phyloP scores from a whole-genome alignment of 345 rosid species.

The Corchorus olitorius region DNA sequence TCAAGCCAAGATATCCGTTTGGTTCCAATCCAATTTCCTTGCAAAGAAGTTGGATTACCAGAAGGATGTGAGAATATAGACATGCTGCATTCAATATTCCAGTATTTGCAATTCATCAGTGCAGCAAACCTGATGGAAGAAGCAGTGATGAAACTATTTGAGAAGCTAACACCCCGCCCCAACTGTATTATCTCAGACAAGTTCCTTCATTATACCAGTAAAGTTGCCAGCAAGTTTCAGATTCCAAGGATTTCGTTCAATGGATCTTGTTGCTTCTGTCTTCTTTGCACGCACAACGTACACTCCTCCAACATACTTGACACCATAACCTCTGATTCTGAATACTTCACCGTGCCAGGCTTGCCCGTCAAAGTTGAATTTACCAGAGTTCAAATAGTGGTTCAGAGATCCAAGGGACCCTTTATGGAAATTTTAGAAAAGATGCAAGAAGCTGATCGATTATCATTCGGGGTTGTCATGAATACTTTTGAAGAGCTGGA shows the following conservation, averaged over 20 bases:
- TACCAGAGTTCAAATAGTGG: constrained; percentile 26
- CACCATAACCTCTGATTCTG: constrained; percentile 17
- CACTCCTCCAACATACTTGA: constrained; percentile 19
- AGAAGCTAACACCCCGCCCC: constrained; percentile 32
- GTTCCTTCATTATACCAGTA: constrained; percentile 33
- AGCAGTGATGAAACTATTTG: constrained; percentile 27
- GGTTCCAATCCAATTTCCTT: constrained; percentile 31
- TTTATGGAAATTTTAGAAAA: background rate
- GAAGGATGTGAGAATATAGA: constrained; percentile 40
- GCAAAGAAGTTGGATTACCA: constrained; percentile 30
- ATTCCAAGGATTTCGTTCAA: constrained; percentile 47
- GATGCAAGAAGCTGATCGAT: constrained; percentile 7
- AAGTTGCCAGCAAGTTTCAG: constrained; percentile 38
- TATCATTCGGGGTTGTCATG: constrained; percentile 33
- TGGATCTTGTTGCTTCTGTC: constrained; percentile 43
- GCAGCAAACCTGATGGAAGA: constrained; percentile 30
- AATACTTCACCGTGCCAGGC: constrained; percentile 27
- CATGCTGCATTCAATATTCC: constrained; percentile 23
- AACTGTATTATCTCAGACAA: constrained; percentile 50
- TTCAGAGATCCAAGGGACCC: background rate
- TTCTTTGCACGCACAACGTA: constrained; percentile 25
- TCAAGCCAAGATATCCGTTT: constrained; percentile 28
- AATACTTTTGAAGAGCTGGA: constrained; percentile 51
- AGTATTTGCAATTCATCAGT: constrained; percentile 22
- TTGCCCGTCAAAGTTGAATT: constrained; percentile 34